A percentile compares a stretch with the other conserved stretches of the same genome.
phyloP scores from a whole-genome alignment of 805 yeast genomes.

The Wickerhamomyces chaumierensis region DNA sequence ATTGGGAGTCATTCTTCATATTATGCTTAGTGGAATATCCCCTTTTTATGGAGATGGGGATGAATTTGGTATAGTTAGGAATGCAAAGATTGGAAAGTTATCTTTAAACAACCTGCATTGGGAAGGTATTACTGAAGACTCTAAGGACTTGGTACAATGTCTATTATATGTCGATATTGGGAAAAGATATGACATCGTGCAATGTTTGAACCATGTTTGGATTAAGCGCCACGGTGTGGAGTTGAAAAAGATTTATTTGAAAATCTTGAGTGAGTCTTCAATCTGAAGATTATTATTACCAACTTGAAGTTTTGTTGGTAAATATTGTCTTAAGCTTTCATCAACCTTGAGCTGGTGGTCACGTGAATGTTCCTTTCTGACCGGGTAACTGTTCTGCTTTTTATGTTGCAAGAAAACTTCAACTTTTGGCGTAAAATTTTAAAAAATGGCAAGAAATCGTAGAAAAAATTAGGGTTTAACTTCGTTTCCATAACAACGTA shows the following conservation, averaged over 20 bases:
- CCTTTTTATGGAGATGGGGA: constrained; percentile 46
- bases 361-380: too few species aligned
- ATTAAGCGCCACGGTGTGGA: constrained; percentile 26
- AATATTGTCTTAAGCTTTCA: too few species aligned
- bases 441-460: too few species aligned
- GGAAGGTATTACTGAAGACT: constrained; percentile 27
- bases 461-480: too few species aligned
- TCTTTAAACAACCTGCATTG: constrained; percentile 30
- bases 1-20: constrained; percentile 47
- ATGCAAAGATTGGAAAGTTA: constrained; percentile 30
- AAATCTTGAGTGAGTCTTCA: constrained; percentile 10
- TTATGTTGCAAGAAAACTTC: too few species aligned
- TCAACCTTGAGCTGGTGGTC: too few species aligned
- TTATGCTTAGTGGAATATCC: constrained; percentile 50
- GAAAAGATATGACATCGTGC: constrained; percentile 25
- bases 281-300: too few species aligned
- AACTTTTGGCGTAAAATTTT: too few species aligned
- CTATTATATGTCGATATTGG: constrained; percentile 28
- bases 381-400: too few species aligned
- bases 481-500: constrained; percentile 14
- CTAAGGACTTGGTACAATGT: constrained; percentile 33
- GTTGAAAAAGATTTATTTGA: constrained; percentile 25
- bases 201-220: constrained; percentile 38
- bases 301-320: too few species aligned
- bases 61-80: constrained; percentile 27